Evolutionary conservation across 148 eudicot species (phyloP).

Genomic region (Amaranthus hypochondriacus): DNA sequence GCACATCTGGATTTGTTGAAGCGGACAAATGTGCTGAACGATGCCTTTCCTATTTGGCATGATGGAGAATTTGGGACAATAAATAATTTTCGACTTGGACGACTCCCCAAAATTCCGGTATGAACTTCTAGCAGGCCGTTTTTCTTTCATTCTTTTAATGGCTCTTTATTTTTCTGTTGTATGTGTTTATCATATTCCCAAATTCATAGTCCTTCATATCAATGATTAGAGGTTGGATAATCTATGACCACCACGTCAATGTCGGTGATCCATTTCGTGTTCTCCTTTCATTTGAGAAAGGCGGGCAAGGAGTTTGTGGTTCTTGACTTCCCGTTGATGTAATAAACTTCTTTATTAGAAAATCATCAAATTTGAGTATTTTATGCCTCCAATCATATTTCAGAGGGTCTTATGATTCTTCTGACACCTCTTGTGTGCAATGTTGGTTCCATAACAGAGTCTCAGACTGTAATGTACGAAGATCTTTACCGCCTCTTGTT

Average conservation of each 20-base stretch:
- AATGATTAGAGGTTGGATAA: background rate
- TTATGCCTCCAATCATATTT: background rate
- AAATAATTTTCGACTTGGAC: slow-evolving; percentile 94
- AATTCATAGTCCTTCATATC: background rate
- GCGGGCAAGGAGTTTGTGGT: background rate
- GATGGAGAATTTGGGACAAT: slow-evolving; percentile 97
- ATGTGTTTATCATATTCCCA: slow-evolving; percentile 8
- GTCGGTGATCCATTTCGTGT: background rate
- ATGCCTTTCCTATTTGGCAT: slow-evolving; percentile 89
- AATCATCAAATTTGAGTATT: background rate
- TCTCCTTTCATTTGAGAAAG: background rate
- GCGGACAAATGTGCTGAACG: slow-evolving; percentile 86
- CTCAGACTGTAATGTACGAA: background rate
- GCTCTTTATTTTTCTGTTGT: slow-evolving; percentile 8
- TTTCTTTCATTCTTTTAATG: background rate
- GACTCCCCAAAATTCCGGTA: slow-evolving; percentile 93
- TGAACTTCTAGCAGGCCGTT: slow-evolving; percentile 1
- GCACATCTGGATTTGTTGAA: slow-evolving; percentile 90
- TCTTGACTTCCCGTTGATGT: background rate
- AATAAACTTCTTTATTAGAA: background rate
- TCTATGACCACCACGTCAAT: background rate
- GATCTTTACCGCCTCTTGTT: too few relatives aligned
- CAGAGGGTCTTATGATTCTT: background rate
- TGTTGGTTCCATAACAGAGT: background rate
- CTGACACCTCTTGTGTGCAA: background rate